Percentiles rank a stretch among this genome's conserved stretches.
These are phyloP conservation scores for Ogataea hybrid DNA, from an alignment of 1,139 yeast genomes.

Conservation along the genomic window DNA sequence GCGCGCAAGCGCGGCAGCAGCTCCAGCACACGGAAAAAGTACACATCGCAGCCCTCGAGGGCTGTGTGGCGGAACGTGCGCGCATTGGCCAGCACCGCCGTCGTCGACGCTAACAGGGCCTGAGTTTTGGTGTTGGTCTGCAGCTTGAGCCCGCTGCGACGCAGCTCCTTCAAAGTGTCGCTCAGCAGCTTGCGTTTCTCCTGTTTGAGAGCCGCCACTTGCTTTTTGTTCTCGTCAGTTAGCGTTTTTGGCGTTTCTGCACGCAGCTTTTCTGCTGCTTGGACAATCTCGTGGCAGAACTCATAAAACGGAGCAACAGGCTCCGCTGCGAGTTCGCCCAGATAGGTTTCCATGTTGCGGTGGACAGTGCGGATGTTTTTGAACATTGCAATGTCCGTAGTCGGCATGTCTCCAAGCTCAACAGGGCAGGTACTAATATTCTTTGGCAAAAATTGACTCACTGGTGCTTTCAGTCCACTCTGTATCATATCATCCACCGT, in stretches of 20 bases:
- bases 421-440: neutral
- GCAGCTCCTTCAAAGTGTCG: slow-evolving; percentile 70
- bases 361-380: slow-evolving; percentile 46
- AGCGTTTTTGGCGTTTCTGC: slow-evolving; percentile 73
- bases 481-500: slow-evolving; percentile 60
- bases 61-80: slow-evolving; percentile 42
- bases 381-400: neutral
- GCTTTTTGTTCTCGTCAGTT: slow-evolving; percentile 73
- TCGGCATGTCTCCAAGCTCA: neutral
- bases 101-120: slow-evolving; percentile 59
- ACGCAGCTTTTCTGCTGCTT: slow-evolving; percentile 60
- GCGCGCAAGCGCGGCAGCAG: slow-evolving; percentile 76
- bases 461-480: slow-evolving; percentile 44
- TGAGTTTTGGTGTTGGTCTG: slow-evolving; percentile 64
- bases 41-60: slow-evolving; percentile 51
- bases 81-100: slow-evolving; percentile 56
- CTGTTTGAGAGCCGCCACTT: slow-evolving; percentile 67
- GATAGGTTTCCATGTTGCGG: slow-evolving; percentile 53
- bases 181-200: slow-evolving; percentile 79
- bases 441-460: neutral
- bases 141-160: slow-evolving; percentile 71
- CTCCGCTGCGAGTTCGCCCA: slow-evolving; percentile 35
- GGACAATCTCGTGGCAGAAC: slow-evolving; percentile 52
- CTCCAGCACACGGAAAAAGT: slow-evolving; percentile 72
- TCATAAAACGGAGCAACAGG: slow-evolving; percentile 43